A percentile compares a stretch with the other conserved stretches of the same genome.
Evolutionary conservation across 2,329 filamentous ascomycete species (phyloP).

Genomic region (Xylaria sp.): DNA sequence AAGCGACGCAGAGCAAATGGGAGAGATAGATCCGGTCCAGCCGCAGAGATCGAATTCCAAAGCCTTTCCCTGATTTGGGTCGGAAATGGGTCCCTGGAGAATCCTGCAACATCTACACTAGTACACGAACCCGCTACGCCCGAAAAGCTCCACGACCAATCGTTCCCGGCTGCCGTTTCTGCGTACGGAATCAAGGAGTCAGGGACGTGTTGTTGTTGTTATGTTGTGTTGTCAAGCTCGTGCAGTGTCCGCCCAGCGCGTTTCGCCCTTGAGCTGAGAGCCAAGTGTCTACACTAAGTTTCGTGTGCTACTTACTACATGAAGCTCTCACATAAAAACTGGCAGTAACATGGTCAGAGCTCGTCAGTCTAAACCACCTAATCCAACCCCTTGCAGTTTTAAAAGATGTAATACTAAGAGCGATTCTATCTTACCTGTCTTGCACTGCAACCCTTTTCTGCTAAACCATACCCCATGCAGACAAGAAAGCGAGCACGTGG

Average conservation of each 20-base stretch:
- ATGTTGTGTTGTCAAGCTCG: background rate
- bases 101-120: slow-evolving; percentile 10
- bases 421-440: no score
- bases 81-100: background rate
- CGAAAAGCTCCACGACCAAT: slow-evolving; percentile 14
- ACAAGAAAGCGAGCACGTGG: background rate
- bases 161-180: background rate
- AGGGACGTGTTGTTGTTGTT: slow-evolving; percentile 9
- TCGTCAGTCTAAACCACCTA: background rate
- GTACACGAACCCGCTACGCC: slow-evolving; percentile 18
- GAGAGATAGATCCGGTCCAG: slow-evolving; percentile 24
- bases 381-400: background rate
- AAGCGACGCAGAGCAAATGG: slow-evolving; percentile 9
- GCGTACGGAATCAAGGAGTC: slow-evolving; percentile 16
- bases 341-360: background rate
- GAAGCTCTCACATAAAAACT: no score
- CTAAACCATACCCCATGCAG: background rate
- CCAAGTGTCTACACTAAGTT: slow-evolving; percentile 5
- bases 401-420: no score
- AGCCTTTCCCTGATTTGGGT: slow-evolving; percentile 26
- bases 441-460: background rate
- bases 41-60: slow-evolving; percentile 24
- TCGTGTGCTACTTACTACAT: background rate
- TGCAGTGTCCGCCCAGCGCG: slow-evolving; percentile 21
- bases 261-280: slow-evolving; percentile 11